Evolutionary conservation across 441 rosid genomes (phyloP).

Genomic region (Erodium moschatum): DNA sequence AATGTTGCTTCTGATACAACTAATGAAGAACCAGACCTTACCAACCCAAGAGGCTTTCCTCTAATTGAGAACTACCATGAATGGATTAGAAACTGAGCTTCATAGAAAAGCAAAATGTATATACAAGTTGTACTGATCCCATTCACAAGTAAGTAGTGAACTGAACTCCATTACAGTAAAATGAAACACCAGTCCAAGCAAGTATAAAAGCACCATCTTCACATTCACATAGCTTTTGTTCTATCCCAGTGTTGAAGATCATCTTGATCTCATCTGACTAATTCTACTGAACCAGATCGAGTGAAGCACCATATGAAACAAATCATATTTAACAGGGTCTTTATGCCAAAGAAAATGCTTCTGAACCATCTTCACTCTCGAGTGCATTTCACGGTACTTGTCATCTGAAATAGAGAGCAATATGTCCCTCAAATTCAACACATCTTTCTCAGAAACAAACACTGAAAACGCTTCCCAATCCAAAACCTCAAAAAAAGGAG

Average conservation of each 20-base stretch:
- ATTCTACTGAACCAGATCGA: constrained; percentile 60
- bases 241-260: constrained; percentile 10
- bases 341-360: constrained; percentile 69
- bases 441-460: constrained; percentile 60
- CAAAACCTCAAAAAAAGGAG: constrained; percentile 72
- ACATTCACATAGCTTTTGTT: not conserved
- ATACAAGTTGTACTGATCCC: not conserved
- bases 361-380: constrained; percentile 44
- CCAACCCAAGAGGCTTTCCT: no score
- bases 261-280: constrained; percentile 31
- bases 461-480: constrained; percentile 74
- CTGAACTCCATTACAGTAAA: not conserved
- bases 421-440: constrained; percentile 55
- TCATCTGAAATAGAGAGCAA: constrained; percentile 55
- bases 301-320: constrained; percentile 63
- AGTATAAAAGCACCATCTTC: not conserved
- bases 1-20: not conserved
- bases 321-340: constrained; percentile 46
- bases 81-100: not conserved
- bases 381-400: constrained; percentile 47
- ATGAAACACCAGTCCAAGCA: not conserved
- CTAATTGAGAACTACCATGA: not conserved
- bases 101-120: not conserved
- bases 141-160: not conserved
- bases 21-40: not conserved